phyloP scores from a whole-genome alignment of 1,284 basidiomycete genomes.

The Ceratobasidium sp. region DNA sequence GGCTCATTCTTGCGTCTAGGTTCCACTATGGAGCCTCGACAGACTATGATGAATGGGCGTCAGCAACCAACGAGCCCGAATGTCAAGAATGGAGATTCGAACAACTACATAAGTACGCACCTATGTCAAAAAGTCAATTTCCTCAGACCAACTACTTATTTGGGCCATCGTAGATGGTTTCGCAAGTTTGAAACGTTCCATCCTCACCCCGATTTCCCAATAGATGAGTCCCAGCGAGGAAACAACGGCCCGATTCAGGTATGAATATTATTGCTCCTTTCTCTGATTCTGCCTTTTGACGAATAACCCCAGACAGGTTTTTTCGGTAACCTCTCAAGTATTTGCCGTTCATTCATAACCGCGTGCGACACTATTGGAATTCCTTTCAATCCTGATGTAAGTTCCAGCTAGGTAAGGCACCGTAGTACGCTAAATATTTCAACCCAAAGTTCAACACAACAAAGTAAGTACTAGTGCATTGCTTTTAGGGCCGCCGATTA shows the following conservation, averaged over 20 bases:
- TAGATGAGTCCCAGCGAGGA: constrained; percentile 31
- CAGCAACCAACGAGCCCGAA: constrained; percentile 66
- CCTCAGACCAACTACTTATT: constrained; percentile 17
- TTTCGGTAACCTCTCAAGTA: constrained; percentile 14
- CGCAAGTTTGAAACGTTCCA: constrained; percentile 66
- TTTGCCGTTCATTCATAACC: constrained; percentile 22
- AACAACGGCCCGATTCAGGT: constrained; percentile 32
- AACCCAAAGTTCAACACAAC: constrained; percentile 64
- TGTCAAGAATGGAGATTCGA: constrained; percentile 71
- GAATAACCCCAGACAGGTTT: constrained; percentile 19
- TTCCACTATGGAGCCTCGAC: constrained; percentile 61
- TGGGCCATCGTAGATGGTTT: constrained; percentile 64
- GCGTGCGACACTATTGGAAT: constrained; percentile 37
- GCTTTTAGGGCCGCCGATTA: not conserved
- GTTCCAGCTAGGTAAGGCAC: not conserved
- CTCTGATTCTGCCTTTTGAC: constrained; percentile 19
- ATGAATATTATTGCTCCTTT: not conserved
- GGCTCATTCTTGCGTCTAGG: constrained; percentile 35
- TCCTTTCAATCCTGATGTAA: constrained; percentile 30
- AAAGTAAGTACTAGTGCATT: constrained; percentile 10
- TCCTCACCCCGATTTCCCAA: constrained; percentile 24
- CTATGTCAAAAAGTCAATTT: not conserved
- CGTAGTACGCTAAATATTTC: not conserved
- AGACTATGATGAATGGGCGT: constrained; percentile 69
- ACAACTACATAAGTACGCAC: constrained; percentile 63